Base-by-base conservation (phyloP, 2,329 filamentous ascomycete species). In the Harringtonia lauricola region DNA sequence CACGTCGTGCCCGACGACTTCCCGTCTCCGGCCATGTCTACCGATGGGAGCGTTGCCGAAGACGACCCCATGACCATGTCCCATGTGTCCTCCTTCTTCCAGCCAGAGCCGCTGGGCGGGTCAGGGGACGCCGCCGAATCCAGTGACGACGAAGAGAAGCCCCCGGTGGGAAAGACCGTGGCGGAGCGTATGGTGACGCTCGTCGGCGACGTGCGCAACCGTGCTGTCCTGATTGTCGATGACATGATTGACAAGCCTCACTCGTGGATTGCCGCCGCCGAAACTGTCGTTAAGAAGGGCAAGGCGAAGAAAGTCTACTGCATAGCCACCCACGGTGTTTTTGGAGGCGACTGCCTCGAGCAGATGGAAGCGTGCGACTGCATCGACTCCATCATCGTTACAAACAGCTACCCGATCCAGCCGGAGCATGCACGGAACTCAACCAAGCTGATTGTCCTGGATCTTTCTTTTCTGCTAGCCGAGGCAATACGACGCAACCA, bases 231-330 rank as follows among this genome's bases (percentile, higher is more conserved):
- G 59, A 88, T 98, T 48, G 85, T 98, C 40, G 92, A 98, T 60
- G 92, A 98, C 61, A 96, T 98, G 85, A 95, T 98, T 57, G 92
- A 98, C 66, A 95, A 95, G 67, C 81, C 88, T 10, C 86, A 84
- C 14, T 95, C 87, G 8, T 98, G 92, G 92, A 94, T 98, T 53
- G 90, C 90, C 7, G 92, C 92, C 8, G 92, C 92, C 13, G 92
- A 98, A 68, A 94, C 89, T 1, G 90, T 95, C 2, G 86, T 95
- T 42, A 96, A 96, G 71, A 79, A 84, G 51, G 94, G 92, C 51
- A 77, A 79, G 36, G 92, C 92, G 1, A 94, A 86, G 54, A 92
- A 85, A 63, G 92, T 98, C 30, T 96, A 95, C 64, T 95, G 88
- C 70, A 94, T 98, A 67, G 92, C 90, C 8, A 96, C 92, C 0